Evolutionary conservation across 108 stramenopile species (phyloP), one percentile per base, ranked within the genome.

Genomic region (Ochromonas danica): DNA sequence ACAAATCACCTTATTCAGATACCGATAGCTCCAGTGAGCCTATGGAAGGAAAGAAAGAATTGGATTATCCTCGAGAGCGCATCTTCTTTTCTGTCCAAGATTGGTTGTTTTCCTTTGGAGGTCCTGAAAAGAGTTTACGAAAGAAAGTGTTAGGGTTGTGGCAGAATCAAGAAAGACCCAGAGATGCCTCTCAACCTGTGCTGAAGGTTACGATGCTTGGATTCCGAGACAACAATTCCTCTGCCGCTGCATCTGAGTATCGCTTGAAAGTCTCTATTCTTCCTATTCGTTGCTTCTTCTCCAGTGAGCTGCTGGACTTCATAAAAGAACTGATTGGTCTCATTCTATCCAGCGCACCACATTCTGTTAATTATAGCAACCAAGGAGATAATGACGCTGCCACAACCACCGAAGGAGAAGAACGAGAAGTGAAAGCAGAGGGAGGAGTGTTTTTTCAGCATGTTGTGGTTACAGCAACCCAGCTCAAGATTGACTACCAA

Each of bases 401-500:
- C 51, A 22, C 51, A 14, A 17, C 40, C 10, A 31, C 39, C 67
- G 36, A n/a, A n/a, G n/a, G n/a, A n/a, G n/a, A n/a, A n/a, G n/a
- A n/a, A n/a, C n/a, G 67, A 40, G 67, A 14, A 22, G 67, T 22
- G 67, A 22, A 10, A 22, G 67, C 40, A 31, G 40, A 14, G 39
- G 36, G 17, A 22, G 67, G 17, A 17, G 67, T 22, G 67, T 75
- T 35, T 33, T 75, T 75, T 33, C 72, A 75, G 35, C 31, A 17
- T 27, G 43, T 45, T 38, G 38, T 22, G 31, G 10, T 75, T 6
- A 10, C 43, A 33, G 72, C n/a, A 3, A 75, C 31, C 10, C 14
- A 3, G 40, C 3, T 75, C 31, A 75, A 75, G 40, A 75, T 75
- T 22, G 72, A 75, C 40, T 75, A 75, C 40, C 17, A 33, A 27